Evolutionary conservation across 2,329 filamentous ascomycete genomes (phyloP).

Genomic region (Stachybotrys echinatus): DNA sequence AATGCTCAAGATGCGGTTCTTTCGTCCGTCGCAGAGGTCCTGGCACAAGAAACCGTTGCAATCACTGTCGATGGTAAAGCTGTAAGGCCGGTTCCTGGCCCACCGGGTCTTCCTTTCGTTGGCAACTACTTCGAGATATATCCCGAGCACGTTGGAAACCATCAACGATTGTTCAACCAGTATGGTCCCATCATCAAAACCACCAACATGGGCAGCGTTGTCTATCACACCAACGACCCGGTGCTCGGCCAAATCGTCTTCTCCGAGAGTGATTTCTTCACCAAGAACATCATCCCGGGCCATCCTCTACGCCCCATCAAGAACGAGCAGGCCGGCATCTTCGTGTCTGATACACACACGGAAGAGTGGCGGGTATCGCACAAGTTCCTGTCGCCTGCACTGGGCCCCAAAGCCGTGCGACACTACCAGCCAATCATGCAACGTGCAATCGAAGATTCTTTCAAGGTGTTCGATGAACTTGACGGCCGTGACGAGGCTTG

Average conservation of each 20-base stretch:
- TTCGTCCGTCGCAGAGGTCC: too few species aligned
- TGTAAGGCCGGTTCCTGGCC: too few species aligned
- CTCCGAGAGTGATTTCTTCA: slow-evolving; percentile 45
- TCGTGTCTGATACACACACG: slow-evolving; percentile 45
- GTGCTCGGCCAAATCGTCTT: slow-evolving; percentile 39
- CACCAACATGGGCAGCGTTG: slow-evolving; percentile 41
- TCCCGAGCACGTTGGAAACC: slow-evolving; percentile 53
- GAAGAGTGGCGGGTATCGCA: slow-evolving; percentile 34
- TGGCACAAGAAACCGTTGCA: too few species aligned
- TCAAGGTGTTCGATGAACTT: slow-evolving; percentile 44
- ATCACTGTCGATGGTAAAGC: slow-evolving; percentile 48
- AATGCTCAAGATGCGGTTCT: too few species aligned
- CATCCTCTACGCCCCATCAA: slow-evolving; percentile 38
- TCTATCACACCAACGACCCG: slow-evolving; percentile 48
- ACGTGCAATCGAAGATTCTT: slow-evolving; percentile 43
- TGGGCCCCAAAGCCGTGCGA: slow-evolving; percentile 54
- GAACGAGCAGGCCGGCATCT: slow-evolving; percentile 34
- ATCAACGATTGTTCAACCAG: slow-evolving; percentile 46
- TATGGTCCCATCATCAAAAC: slow-evolving; percentile 49
- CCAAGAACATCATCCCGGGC: slow-evolving; percentile 42
- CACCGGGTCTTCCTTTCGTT: slow-evolving; percentile 39
- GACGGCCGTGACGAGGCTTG: slow-evolving; percentile 40
- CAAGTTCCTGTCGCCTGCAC: slow-evolving; percentile 55
- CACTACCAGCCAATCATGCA: slow-evolving; percentile 59
- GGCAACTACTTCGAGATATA: slow-evolving; percentile 51